phyloP scores from a whole-genome alignment of 805 yeast genomes.

The Candida tallmaniae region DNA sequence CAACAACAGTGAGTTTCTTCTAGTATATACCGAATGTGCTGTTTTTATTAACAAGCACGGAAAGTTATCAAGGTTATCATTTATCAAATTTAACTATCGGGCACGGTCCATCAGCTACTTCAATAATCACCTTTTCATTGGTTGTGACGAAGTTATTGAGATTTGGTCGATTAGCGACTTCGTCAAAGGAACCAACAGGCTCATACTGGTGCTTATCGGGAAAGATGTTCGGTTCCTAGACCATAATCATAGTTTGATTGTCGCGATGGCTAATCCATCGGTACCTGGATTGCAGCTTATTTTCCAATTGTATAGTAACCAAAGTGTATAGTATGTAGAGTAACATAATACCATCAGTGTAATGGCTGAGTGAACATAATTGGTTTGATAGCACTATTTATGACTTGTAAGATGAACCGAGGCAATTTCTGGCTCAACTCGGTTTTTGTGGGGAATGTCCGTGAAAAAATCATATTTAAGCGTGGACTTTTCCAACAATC shows the following conservation, averaged over 20 bases:
- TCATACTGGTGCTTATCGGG: slow-evolving; percentile 68
- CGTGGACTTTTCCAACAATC: no score
- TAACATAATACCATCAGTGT: no score
- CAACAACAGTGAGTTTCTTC: slow-evolving; percentile 48
- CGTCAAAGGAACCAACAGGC: slow-evolving; percentile 40
- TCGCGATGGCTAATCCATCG: slow-evolving; percentile 61
- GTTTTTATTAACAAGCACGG: slow-evolving; percentile 60
- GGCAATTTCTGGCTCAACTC: no score
- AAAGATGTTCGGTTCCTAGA: slow-evolving; percentile 47
- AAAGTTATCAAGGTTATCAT: slow-evolving; percentile 41
- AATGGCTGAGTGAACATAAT: no score
- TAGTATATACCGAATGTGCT: slow-evolving; percentile 70
- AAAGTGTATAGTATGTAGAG: slow-evolving; percentile 1
- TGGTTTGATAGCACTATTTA: no score
- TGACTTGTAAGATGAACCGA: no score
- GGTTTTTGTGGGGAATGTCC: not conserved
- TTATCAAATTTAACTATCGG: slow-evolving; percentile 40
- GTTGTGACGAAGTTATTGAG: slow-evolving; percentile 66
- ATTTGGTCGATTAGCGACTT: slow-evolving; percentile 54
- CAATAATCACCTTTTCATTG: slow-evolving; percentile 35
- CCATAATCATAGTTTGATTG: slow-evolving; percentile 17
- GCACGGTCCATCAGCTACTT: slow-evolving; percentile 32
- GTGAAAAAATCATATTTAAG: no score
- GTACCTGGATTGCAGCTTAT: slow-evolving; percentile 59
- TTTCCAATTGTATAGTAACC: slow-evolving; percentile 19